Base-by-base conservation (phyloP, 164 flowering plant genomes). In the Aristolochia contorta region DNA sequence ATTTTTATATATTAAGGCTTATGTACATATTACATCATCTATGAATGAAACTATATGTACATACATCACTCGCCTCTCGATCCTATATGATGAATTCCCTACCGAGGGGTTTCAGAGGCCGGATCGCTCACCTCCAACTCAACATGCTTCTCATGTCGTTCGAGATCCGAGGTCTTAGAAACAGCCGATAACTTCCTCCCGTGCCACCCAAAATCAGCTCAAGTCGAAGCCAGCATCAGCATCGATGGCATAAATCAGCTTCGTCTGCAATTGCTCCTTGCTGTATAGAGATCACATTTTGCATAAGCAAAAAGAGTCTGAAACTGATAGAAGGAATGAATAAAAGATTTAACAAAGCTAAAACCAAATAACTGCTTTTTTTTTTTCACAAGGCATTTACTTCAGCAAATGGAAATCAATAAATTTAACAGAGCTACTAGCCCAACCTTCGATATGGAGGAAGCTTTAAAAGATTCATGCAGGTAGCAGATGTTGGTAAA, bases 391-490 rank as follows among this genome's bases (percentile, higher is more conserved):
- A 37, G 43, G 54, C 22, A 50, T n/a, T 50, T n/a, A 19, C 19
- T 18, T 20, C 33, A 23, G 1, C 27, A 16, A 54, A 16, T 21
- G n/a, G 27, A 48, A 18, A 62, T 10, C 16, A 23, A 53, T 14
- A 33, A 16, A 53, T 19, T 20, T 43, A 7, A 3, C n/a, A 62
- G 20, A 16, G 10, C 18, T 19, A 19, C 10, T 18, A 46, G 20
- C 65, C 79, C 62, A 50, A 93, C 98, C 92, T 94, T 78, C 77
- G 72, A 58, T 94, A 91, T 16, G 99, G 99, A 48, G 99, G 99
- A 69, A 94, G 93, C 83, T 94, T 94, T 30, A 94, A 75, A 72
- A 94, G 96, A 78, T 94, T 94, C 97, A 94, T 94, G 69, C 97
- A 94, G 62, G 99, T 94, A 30, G 99, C 96, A 32, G 99, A 80